These are phyloP conservation scores for Reutealis trisperma DNA, from an alignment of 345 rosid species.

Conservation along the genomic window DNA sequence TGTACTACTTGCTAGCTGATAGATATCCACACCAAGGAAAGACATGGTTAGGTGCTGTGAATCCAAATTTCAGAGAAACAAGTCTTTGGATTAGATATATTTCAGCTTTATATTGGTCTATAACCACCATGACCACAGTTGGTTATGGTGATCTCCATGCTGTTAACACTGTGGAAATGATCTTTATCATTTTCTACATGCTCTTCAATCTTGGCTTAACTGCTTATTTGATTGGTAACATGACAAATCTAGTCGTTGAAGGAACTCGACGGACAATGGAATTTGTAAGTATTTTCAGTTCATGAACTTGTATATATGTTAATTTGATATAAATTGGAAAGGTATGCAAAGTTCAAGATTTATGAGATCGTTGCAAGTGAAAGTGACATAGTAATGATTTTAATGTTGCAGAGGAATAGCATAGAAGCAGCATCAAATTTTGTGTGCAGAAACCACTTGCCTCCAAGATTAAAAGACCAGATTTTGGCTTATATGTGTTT, in stretches of 20 bases:
- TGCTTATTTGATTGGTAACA: conserved; percentile 87
- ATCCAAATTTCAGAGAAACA: conserved; percentile 71
- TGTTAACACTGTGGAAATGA: conserved; percentile 77
- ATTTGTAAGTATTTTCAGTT: conserved; percentile 51
- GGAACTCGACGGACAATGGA: conserved; percentile 98
- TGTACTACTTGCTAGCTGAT: conserved; percentile 81
- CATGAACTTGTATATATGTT: no score
- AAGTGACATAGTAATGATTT: not conserved
- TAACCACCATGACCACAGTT: conserved; percentile 95
- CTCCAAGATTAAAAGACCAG: conserved; percentile 72
- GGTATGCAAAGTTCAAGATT: no score
- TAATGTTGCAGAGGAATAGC: conserved; percentile 72
- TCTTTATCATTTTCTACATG: conserved; percentile 78
- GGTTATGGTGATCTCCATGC: conserved; percentile 98
- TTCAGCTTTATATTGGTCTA: conserved; percentile 85
- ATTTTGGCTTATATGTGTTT: conserved; percentile 92
- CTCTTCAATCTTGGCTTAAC: conserved; percentile 92
- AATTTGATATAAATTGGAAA: no score
- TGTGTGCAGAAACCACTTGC: conserved; percentile 71
- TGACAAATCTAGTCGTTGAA: conserved; percentile 93
- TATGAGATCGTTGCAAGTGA: not conserved
- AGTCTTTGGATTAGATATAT: conserved; percentile 72
- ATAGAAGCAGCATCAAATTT: conserved; percentile 80
- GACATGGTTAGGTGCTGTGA: conserved; percentile 71
- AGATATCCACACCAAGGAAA: conserved; percentile 68